Conservation (phyloP, 2,329 filamentous ascomycete genomes). For the Penicillium hordei region DNA sequence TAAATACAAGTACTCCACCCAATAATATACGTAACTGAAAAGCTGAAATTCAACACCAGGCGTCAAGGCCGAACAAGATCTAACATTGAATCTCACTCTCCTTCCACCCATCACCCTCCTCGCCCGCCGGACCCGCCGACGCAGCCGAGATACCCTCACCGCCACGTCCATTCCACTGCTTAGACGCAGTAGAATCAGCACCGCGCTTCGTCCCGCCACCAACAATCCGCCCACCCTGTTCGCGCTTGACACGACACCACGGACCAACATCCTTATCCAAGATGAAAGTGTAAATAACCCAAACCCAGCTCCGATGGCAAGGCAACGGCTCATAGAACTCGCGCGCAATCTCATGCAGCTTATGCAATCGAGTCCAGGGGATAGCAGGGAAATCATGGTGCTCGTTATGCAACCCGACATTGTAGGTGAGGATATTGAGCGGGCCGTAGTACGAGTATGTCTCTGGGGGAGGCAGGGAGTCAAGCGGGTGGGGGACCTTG, state of each 20-base stretch:
- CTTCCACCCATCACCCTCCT: slow-evolving; percentile 60
- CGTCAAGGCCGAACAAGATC: slow-evolving; percentile 4
- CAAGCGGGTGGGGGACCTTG: slow-evolving; percentile 53
- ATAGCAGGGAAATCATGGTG: slow-evolving; percentile 98
- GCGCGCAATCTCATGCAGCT: slow-evolving; percentile 73
- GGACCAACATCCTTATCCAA: slow-evolving; percentile 85
- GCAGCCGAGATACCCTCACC: slow-evolving; percentile 46
- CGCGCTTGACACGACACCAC: slow-evolving; percentile 89
- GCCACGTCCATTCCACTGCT: slow-evolving; percentile 32
- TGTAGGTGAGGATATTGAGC: slow-evolving; percentile 91
- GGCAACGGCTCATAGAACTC: slow-evolving; percentile 93
- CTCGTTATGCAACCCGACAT: slow-evolving; percentile 96
- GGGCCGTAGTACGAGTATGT: slow-evolving; percentile 97
- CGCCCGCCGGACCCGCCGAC: slow-evolving; percentile 50
- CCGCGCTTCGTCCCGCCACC: slow-evolving; percentile 38
- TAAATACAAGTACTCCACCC: background rate
- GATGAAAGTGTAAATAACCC: slow-evolving; percentile 95
- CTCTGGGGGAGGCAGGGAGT: slow-evolving; percentile 73
- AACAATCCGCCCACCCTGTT: slow-evolving; percentile 68
- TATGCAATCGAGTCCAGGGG: slow-evolving; percentile 84
- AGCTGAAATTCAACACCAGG: slow-evolving; percentile 4
- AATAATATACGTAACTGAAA: slow-evolving; percentile 1
- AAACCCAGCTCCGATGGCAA: slow-evolving; percentile 83
- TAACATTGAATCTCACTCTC: slow-evolving; percentile 68
- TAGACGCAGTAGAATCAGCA: background rate